phyloP scores from a whole-genome alignment of 2,329 filamentous ascomycete genomes.

The Nemania abortiva region DNA sequence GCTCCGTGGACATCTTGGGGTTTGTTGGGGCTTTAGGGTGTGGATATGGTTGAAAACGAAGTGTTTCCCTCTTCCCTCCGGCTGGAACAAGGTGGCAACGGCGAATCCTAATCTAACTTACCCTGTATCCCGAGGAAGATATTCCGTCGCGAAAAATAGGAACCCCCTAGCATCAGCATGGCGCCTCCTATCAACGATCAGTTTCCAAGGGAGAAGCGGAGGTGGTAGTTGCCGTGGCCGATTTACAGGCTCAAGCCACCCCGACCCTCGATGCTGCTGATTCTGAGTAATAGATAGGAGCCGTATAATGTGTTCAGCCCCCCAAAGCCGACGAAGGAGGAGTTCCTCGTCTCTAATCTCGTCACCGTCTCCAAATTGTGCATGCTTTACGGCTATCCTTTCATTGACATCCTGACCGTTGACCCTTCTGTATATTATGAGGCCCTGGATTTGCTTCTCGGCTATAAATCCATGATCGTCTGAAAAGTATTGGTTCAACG shows the following conservation, averaged over 20 bases:
- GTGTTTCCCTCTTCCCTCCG: not conserved
- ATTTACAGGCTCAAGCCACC: slow-evolving; percentile 3
- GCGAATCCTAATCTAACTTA: not conserved
- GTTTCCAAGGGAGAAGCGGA: slow-evolving; percentile 17
- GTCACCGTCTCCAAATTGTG: not conserved
- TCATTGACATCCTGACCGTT: not conserved
- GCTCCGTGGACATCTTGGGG: not conserved
- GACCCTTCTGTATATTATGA: slow-evolving; percentile 13
- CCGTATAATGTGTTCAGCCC: slow-evolving; percentile 18
- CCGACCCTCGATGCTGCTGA: not conserved
- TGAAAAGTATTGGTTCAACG: not conserved
- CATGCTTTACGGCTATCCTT: slow-evolving; percentile 18
- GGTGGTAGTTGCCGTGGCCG: not conserved
- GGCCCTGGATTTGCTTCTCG: not conserved
- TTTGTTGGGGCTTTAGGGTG: too few species aligned
- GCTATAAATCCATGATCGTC: not conserved
- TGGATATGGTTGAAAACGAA: not conserved
- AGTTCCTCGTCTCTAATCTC: not conserved
- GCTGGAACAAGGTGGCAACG: not conserved
- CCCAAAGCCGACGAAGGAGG: slow-evolving; percentile 12
- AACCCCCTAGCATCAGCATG: not conserved
- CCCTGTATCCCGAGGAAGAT: slow-evolving; percentile 14
- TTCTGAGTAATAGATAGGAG: slow-evolving; percentile 9
- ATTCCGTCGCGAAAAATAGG: slow-evolving; percentile 20
- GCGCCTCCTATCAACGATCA: not conserved